Evolutionary conservation across 2,329 filamentous ascomycete species (phyloP), one percentile per base, ranked within the genome.

Genomic region (Aspergillus carbonarius): DNA sequence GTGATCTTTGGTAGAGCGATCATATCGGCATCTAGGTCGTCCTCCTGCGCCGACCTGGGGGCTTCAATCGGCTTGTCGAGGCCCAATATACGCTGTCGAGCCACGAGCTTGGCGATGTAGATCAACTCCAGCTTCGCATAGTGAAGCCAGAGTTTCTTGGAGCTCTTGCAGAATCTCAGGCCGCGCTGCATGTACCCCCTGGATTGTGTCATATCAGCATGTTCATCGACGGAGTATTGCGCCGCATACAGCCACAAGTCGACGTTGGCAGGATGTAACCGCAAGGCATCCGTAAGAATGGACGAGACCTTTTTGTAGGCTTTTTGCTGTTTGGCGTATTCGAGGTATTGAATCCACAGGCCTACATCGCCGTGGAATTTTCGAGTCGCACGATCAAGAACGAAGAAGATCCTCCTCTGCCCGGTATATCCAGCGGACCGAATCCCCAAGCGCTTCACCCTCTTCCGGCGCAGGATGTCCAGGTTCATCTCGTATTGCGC

Each of bases 101-200:
- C 86, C 59, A 90, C 87, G 70, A 98, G 86, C 77, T 90, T 92
- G 53, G 85, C 86, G 57, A 98, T 82, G 81, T 96, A 98, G 62
- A 95, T 88, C 86, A 96, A 92, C 81, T 99, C 95, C 70, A 93
- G 83, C 70, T 90, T 88, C 8, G 90, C 89, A 72, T 97, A 98
- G 76, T 96, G 91, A 34, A 96, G 72, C 92, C 93, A 99, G 53
- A 99, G 75, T 17, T 81, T 80, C 63, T 82, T 85, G 48, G 89
- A 88, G 50, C 81, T 85, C 53, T 88, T 91, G 78, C 93, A 97
- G 75, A 99, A 98, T 42, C 95, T 83, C 70, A 96, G 84, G 0
- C 93, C 95, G 61, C 93, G 83, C 81, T 96, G 85, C 92, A 99
- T 83, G 82, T 95, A 90, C 49, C 86, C 89, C 61, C 95, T 80